Conservation (phyloP, 176 grass and related monocot species). For the Olyra latifolia region DNA sequence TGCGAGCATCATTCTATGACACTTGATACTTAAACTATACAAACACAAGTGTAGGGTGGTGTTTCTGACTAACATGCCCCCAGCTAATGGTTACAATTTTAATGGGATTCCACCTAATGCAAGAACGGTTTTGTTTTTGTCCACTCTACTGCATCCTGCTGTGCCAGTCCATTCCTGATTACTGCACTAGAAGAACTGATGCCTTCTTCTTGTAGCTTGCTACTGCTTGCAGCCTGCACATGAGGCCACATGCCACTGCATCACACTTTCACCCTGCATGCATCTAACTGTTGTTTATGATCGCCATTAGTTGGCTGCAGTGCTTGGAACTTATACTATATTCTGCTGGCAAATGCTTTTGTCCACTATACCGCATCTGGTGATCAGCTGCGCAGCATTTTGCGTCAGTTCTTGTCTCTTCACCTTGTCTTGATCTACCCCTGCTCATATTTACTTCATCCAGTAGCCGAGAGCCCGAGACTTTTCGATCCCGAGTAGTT, state of each 20-base stretch:
- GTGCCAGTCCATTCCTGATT: constrained; percentile 15
- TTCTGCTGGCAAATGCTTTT: constrained; percentile 22
- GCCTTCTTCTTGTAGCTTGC: constrained; percentile 30
- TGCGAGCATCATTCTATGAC: constrained; percentile 54
- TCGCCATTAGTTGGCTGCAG: constrained; percentile 15
- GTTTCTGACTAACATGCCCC: constrained; percentile 33
- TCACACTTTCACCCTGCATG: constrained; percentile 24
- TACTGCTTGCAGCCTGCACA: constrained; percentile 37
- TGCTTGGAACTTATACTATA: constrained; percentile 11
- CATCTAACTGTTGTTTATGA: constrained; percentile 22
- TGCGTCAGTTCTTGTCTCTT: constrained; percentile 30
- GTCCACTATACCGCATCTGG: constrained; percentile 33
- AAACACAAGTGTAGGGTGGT: constrained; percentile 46
- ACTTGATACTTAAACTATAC: constrained; percentile 43
- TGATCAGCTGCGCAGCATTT: constrained; percentile 23
- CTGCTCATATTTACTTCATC: neutral
- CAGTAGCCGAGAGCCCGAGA: constrained; percentile 12
- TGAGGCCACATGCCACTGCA: constrained; percentile 44
- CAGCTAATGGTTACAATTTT: constrained; percentile 20
- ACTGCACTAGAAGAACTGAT: neutral
- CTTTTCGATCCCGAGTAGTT: constrained; percentile 28
- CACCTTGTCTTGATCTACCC: constrained; percentile 28
- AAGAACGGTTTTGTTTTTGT: constrained; percentile 24
- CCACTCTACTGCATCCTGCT: constrained; percentile 13
- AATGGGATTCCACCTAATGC: constrained; percentile 25